Percentiles rank a stretch among this genome's conserved stretches.
Conservation (phyloP, 2,329 filamentous ascomycete species). For the Penicillium aurantiogriseum region DNA sequence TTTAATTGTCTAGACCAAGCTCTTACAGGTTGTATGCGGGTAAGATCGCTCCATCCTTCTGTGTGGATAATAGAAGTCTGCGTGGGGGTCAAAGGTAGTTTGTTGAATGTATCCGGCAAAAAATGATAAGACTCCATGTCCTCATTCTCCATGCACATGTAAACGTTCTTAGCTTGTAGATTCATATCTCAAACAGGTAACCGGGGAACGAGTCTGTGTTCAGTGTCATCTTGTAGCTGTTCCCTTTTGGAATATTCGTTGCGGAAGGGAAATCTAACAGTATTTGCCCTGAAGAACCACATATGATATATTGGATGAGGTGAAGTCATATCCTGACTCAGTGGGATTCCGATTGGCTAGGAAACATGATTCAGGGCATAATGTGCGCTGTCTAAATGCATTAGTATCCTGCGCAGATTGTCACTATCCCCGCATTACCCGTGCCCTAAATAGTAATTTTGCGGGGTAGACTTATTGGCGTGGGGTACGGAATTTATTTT, state of each 20-base stretch:
- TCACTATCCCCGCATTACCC: background rate
- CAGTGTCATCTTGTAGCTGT: background rate
- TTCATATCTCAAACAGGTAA: background rate
- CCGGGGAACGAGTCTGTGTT: background rate
- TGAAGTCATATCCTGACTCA: background rate
- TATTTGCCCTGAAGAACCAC: background rate
- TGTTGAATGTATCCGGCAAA: no score
- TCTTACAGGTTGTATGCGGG: background rate
- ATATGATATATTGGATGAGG: background rate
- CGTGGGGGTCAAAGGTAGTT: background rate
- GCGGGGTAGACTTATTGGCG: background rate
- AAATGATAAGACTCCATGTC: no score
- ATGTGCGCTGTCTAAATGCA: background rate
- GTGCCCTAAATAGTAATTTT: background rate
- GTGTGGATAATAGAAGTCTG: background rate
- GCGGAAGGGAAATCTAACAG: background rate
- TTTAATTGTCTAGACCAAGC: background rate
- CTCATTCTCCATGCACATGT: background rate
- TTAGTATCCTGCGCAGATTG: background rate
- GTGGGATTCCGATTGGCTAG: background rate
- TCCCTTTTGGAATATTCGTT: no score
- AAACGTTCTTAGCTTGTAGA: no score
- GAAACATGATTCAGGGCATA: background rate
- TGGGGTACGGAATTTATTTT: background rate
- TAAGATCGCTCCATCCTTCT: background rate